phyloP scores from a whole-genome alignment of 495 filamentous ascomycete species.

The Penicillium canescens region DNA sequence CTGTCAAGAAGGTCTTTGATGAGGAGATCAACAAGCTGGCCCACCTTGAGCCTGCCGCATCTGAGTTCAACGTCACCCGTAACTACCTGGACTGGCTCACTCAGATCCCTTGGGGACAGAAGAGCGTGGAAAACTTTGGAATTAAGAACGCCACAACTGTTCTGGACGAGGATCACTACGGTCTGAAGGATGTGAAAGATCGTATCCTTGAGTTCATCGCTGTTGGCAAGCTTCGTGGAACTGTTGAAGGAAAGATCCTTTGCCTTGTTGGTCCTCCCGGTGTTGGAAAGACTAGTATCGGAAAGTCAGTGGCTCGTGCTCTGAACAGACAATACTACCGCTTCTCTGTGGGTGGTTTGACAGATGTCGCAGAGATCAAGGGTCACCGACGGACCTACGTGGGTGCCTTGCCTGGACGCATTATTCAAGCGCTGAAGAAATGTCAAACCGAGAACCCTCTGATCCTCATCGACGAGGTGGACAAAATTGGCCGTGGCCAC shows the following conservation, averaged over 20 bases:
- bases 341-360: conserved; percentile 95
- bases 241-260: conserved; percentile 97
- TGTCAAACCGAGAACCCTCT: conserved; percentile 98
- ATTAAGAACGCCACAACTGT: conserved; percentile 88
- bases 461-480: conserved; percentile 95
- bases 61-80: conserved; percentile 98
- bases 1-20: conserved; percentile 95
- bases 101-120: conserved; percentile 95
- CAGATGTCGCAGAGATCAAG: conserved; percentile 99
- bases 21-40: conserved; percentile 97
- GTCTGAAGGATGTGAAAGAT: conserved; percentile 97
- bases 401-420: conserved; percentile 90
- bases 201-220: conserved; percentile 99
- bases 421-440: conserved; percentile 98
- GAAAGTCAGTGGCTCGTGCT: conserved; percentile 94
- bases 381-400: conserved; percentile 97
- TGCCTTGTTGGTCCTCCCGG: conserved; percentile 96
- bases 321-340: conserved; percentile 95
- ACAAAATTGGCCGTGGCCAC: conserved; percentile 95
- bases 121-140: conserved; percentile 94
- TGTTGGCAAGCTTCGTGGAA: conserved; percentile 94
- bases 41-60: conserved; percentile 91
- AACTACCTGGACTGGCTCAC: conserved; percentile 99
- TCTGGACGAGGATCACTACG: conserved; percentile 96
- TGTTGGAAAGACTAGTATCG: conserved; percentile 98